Conservation (phyloP, 805 yeast genomes). For the Lachancea mirantina region DNA sequence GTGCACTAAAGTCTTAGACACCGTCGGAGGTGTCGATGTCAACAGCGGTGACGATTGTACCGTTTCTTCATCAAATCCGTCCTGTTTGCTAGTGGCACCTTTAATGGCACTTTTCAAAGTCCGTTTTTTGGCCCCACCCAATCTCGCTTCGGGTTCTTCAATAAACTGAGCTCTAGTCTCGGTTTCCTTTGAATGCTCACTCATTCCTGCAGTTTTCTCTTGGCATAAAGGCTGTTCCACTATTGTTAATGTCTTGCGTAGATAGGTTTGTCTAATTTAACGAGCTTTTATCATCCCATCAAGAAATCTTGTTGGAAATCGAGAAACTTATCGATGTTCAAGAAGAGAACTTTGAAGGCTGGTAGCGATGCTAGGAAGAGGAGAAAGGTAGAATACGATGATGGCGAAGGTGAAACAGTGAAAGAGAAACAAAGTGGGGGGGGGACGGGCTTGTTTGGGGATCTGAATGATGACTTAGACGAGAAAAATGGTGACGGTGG, state of each 20-base stretch:
- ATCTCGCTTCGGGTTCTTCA: conserved; percentile 16
- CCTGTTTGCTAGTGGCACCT: conserved; percentile 10
- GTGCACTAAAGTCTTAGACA: conserved; percentile 71
- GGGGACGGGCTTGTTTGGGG: neutral
- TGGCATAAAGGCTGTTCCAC: neutral
- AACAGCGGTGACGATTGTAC: conserved; percentile 66
- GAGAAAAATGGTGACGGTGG: conserved; percentile 1
- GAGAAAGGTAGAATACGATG: neutral
- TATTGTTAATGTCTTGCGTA: too few relatives aligned
- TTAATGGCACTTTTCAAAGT: conserved; percentile 24
- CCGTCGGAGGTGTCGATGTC: conserved; percentile 84
- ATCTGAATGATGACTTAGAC: conserved; percentile 9
- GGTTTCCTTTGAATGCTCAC: conserved; percentile 10
- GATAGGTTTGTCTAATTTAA: too few relatives aligned
- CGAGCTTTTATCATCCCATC: too few relatives aligned
- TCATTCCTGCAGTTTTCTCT: conserved; percentile 2
- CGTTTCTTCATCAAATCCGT: conserved; percentile 9
- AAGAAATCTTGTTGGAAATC: too few relatives aligned
- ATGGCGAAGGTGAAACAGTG: neutral
- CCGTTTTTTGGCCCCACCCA: conserved; percentile 26
- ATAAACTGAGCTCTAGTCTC: conserved; percentile 27
- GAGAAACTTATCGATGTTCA: conserved; percentile 27
- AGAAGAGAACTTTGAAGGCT: conserved; percentile 13
- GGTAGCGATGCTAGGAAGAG: neutral
- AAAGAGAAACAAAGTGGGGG: neutral